A percentile compares a stretch with the other conserved stretches of the same genome.
phyloP scores from a whole-genome alignment of 441 rosid genomes.

The Erodium chrysanthum region DNA sequence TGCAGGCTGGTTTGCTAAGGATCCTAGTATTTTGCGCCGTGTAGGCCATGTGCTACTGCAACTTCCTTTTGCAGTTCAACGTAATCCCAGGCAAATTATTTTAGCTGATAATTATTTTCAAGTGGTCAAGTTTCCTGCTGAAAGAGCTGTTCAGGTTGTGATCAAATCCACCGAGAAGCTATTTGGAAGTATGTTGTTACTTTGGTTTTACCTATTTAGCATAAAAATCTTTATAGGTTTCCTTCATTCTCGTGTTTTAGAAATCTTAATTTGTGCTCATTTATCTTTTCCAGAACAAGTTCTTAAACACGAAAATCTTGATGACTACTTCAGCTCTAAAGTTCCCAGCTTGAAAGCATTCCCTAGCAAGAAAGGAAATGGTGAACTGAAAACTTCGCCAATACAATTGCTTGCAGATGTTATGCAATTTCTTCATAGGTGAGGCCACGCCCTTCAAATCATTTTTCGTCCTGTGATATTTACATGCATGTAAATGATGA shows the following conservation, averaged over 20 bases:
- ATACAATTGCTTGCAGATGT: constrained; percentile 45
- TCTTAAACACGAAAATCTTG: constrained; percentile 72
- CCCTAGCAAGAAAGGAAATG: constrained; percentile 33
- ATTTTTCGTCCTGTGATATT: neutral
- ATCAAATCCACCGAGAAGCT: constrained; percentile 69
- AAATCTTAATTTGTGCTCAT: constrained; percentile 10
- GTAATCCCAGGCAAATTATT: constrained; percentile 75
- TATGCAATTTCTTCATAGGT: constrained; percentile 64
- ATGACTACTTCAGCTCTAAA: constrained; percentile 42
- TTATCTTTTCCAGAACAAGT: constrained; percentile 50
- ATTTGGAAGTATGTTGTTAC: constrained; percentile 79
- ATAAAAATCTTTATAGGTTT: neutral
- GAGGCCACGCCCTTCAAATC: constrained; percentile 9
- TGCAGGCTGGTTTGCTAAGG: constrained; percentile 90
- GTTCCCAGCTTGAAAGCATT: constrained; percentile 84
- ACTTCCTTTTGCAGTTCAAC: constrained; percentile 68
- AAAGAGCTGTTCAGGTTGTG: constrained; percentile 61
- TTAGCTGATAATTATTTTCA: constrained; percentile 87
- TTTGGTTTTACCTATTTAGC: neutral
- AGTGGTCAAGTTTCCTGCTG: constrained; percentile 54
- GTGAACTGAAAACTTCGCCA: constrained; percentile 39
- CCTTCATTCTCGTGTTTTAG: constrained; percentile 3
- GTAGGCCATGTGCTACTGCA: constrained; percentile 89
- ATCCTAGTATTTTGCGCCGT: constrained; percentile 64
- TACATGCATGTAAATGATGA: neutral